Base-by-base conservation (phyloP, 192 early-diverging fungal genomes). In the Coemansia biformis region DNA sequence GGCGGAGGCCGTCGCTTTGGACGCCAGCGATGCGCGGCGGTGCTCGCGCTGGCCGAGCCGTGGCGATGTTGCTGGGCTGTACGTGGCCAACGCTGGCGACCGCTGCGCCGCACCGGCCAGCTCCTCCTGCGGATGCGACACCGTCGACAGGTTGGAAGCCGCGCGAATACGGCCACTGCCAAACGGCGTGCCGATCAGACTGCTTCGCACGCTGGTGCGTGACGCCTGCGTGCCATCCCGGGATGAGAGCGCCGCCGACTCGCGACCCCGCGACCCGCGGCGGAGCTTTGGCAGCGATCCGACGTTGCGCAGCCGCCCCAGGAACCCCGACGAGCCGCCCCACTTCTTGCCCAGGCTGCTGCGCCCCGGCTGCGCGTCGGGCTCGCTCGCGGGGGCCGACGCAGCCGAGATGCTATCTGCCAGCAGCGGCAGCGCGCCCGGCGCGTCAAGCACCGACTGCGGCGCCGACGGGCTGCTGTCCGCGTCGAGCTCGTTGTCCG, bases 301-400 rank as follows among this genome's bases (percentile, higher is more conserved):
- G 15, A 59, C 63, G 19, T 66, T 66, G 57, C 63, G 63, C 41
- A 66, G 46, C n/a, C 56, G 57, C 3, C 63, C 63, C 19, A 66
- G 51, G 46, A 66, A 59, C 7, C 63, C 63, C 3, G 63, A 41
- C 8, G 63, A 38, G 14, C 48, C 38, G 7, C 50, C 47, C 51
- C 56, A 59, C 17, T 46, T 54, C 31, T 49, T 53, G 23, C 63
- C 63, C 17, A 59, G 24, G 49, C 62, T 57, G 33, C 54, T 43
- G 19, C 49, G 54, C n/a, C 44, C 50, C 1, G 28, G 7, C 26
- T 6, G 24, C 24, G 3, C 24, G 0, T 53, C 59, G 8, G 38
- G 36, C 22, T 53, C 59, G 8, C 33, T 14, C 8, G 24, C n/a
- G 0, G 54, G 13, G 33, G 49, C 53, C 11, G 44, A 19, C 15